Percentiles rank a stretch among this genome's conserved stretches.
Evolutionary conservation across 2,329 filamentous ascomycete species (phyloP).

Genomic region (Cladophialophora bantiana): DNA sequence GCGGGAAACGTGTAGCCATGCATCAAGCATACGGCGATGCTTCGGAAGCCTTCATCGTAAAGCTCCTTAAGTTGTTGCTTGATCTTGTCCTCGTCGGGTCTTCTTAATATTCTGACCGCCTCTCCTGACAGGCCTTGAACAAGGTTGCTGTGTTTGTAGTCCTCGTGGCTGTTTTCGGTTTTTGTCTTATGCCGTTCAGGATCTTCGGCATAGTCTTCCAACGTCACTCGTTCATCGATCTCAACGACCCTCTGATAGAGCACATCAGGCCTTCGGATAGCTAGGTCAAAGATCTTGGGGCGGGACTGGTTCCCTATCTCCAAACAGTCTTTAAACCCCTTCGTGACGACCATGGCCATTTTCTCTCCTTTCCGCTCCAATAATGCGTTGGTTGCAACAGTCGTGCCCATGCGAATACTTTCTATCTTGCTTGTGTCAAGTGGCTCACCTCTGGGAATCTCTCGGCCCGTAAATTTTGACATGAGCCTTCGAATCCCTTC

Average conservation of each 20-base stretch:
- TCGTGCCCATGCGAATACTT: slow-evolving; percentile 94
- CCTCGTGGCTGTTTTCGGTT: slow-evolving; percentile 58
- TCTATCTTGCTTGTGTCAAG: slow-evolving; percentile 85
- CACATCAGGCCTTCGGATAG: slow-evolving; percentile 85
- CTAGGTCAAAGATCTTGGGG: slow-evolving; percentile 89
- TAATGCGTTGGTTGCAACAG: slow-evolving; percentile 89
- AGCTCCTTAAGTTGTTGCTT: slow-evolving; percentile 70
- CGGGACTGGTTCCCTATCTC: slow-evolving; percentile 89
- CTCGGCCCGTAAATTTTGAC: slow-evolving; percentile 74
- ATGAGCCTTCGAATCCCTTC: slow-evolving; percentile 90
- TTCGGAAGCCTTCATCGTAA: slow-evolving; percentile 74
- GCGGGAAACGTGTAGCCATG: slow-evolving; percentile 90
- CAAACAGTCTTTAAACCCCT: slow-evolving; percentile 86
- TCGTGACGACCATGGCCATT: slow-evolving; percentile 85
- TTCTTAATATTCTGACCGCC: slow-evolving; percentile 71
- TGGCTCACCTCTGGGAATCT: slow-evolving; percentile 79
- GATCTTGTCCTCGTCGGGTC: slow-evolving; percentile 62
- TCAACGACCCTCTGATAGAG: slow-evolving; percentile 87
- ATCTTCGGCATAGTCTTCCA: slow-evolving; percentile 92
- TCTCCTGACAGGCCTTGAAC: slow-evolving; percentile 77
- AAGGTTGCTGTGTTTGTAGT: slow-evolving; percentile 52
- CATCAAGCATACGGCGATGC: slow-evolving; percentile 89
- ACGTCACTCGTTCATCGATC: slow-evolving; percentile 85
- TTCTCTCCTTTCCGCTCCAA: slow-evolving; percentile 89
- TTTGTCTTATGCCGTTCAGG: slow-evolving; percentile 69